These are phyloP conservation scores for Besnoitia besnoiti DNA, from an alignment of 169 alveolate species.

Conservation along the genomic window DNA sequence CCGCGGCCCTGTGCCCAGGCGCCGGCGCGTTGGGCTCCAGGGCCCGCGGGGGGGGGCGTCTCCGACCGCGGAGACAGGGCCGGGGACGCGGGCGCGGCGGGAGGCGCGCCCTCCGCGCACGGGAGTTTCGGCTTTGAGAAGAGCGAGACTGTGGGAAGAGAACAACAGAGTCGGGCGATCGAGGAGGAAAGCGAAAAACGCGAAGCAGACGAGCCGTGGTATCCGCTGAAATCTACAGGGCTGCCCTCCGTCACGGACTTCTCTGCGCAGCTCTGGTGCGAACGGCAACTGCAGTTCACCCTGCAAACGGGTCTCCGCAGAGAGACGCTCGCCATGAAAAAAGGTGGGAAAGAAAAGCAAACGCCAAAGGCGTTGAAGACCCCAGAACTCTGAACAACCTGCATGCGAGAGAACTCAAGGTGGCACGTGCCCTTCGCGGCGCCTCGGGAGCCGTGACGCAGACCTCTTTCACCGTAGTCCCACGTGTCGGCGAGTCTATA, in stretches of 20 bases:
- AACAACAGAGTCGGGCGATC: not conserved
- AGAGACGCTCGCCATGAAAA: conserved; percentile 47
- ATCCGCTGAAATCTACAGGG: not conserved
- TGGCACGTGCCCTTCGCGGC: not conserved
- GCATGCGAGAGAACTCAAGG: not conserved
- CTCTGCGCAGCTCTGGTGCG: conserved; percentile 59
- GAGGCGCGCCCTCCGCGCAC: too few species aligned
- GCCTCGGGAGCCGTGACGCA: not conserved
- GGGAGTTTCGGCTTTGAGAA: too few species aligned
- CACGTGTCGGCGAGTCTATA: too few species aligned
- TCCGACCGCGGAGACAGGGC: too few species aligned
- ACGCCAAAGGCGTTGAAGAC: too few species aligned
- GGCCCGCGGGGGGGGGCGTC: too few species aligned
- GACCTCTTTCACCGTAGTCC: not conserved
- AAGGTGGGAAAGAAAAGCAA: not conserved
- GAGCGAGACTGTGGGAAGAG: not conserved
- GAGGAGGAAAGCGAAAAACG: not conserved
- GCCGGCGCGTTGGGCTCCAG: not conserved
- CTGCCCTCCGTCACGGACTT: conserved; percentile 50
- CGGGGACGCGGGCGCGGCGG: too few species aligned
- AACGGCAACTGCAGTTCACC: conserved; percentile 11
- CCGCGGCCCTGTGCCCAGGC: too few species aligned
- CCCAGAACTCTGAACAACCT: too few species aligned
- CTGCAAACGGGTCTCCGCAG: conserved; percentile 32
- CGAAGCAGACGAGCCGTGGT: not conserved